These are phyloP conservation scores for Curvularia verruculosa DNA, from an alignment of 2,329 filamentous ascomycete species.

Conservation along the genomic window DNA sequence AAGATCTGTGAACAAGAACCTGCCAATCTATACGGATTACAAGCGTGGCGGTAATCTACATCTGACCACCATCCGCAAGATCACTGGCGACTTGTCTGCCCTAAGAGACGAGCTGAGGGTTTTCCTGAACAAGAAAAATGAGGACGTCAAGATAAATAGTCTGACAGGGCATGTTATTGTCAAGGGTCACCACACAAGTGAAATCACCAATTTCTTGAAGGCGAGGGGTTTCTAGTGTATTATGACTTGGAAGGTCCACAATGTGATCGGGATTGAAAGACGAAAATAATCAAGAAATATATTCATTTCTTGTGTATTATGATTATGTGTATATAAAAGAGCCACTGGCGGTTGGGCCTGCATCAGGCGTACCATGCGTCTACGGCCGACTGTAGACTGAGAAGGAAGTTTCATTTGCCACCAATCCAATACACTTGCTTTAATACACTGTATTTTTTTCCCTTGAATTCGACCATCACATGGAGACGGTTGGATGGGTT, in stretches of 20 bases:
- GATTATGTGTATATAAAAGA: conserved; percentile 2
- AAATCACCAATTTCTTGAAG: conserved; percentile 23
- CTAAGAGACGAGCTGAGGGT: conserved; percentile 68
- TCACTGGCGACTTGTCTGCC: conserved; percentile 72
- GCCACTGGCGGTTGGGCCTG: not conserved
- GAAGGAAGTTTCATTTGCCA: not conserved
- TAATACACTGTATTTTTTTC: not conserved
- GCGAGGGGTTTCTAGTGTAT: conserved; percentile 26
- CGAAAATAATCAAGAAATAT: not conserved
- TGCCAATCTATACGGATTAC: conserved; percentile 76
- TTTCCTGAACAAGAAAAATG: conserved; percentile 62
- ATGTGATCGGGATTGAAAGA: not conserved
- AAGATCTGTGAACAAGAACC: conserved; percentile 71
- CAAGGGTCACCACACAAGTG: conserved; percentile 32
- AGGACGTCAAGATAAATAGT: conserved; percentile 62
- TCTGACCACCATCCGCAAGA: conserved; percentile 76
- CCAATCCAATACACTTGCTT: not conserved
- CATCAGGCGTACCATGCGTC: not conserved
- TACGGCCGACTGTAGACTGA: not conserved
- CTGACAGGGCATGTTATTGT: conserved; percentile 71
- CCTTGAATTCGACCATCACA: not conserved
- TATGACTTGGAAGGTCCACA: not conserved
- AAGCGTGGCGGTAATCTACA: conserved; percentile 79
- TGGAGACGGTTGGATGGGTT: not conserved
- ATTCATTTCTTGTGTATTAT: conserved; percentile 1